These are phyloP conservation scores for Helotiales sp. DNA, from an alignment of 2,329 filamentous ascomycete genomes.

Conservation along the genomic window DNA sequence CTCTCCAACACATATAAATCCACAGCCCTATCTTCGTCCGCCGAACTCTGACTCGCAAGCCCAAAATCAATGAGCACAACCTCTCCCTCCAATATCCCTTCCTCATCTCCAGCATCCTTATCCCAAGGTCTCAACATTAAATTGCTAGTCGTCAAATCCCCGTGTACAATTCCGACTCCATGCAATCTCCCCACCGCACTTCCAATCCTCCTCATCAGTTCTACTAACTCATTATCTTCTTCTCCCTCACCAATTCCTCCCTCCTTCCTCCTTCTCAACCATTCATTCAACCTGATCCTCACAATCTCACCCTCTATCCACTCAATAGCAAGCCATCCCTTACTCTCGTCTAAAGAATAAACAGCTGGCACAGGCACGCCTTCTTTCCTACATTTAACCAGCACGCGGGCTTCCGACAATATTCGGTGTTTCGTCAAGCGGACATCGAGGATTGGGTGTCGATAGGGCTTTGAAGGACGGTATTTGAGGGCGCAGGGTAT, in stretches of 20 bases:
- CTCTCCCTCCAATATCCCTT: slow-evolving; percentile 60
- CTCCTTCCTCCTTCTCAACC: slow-evolving; percentile 50
- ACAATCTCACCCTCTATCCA: slow-evolving; percentile 78
- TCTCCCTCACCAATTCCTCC: slow-evolving; percentile 35
- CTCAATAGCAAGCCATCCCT: slow-evolving; percentile 79
- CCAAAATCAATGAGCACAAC: slow-evolving; percentile 95
- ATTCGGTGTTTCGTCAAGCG: slow-evolving; percentile 86
- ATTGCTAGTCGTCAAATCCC: slow-evolving; percentile 96
- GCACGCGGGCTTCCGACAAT: slow-evolving; percentile 82
- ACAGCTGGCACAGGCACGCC: slow-evolving; percentile 82
- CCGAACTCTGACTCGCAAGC: slow-evolving; percentile 74
- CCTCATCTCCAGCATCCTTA: slow-evolving; percentile 22
- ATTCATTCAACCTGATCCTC: slow-evolving; percentile 66
- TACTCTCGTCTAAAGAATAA: slow-evolving; percentile 62
- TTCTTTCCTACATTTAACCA: slow-evolving; percentile 75
- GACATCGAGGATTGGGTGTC: slow-evolving; percentile 84
- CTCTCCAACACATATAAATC: slow-evolving; percentile 95
- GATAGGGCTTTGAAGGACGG: slow-evolving; percentile 87
- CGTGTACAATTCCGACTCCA: slow-evolving; percentile 83
- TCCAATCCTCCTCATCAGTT: slow-evolving; percentile 71
- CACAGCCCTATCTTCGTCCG: slow-evolving; percentile 92
- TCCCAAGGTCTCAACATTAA: slow-evolving; percentile 67
- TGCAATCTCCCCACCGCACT: slow-evolving; percentile 74
- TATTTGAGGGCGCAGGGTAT: slow-evolving; percentile 82
- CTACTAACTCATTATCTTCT: slow-evolving; percentile 53